phyloP scores from a whole-genome alignment of 2,329 filamentous ascomycete species.

The Aspergillus sp. region DNA sequence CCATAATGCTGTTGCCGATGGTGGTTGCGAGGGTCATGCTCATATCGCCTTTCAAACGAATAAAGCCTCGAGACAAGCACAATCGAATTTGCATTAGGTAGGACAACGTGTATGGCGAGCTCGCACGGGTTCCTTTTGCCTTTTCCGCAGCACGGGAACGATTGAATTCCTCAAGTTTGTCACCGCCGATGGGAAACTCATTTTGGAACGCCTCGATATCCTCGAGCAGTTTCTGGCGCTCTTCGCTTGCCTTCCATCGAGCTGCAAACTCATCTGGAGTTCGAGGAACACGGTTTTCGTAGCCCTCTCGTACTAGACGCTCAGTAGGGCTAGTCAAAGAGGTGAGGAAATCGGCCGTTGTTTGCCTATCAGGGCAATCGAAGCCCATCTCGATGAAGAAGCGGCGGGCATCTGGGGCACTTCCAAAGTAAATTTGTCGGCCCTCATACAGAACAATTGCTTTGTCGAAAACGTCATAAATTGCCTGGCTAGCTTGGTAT shows the following conservation, averaged over 20 bases:
- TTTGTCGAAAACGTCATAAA: conserved; percentile 69
- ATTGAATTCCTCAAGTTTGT: conserved; percentile 41
- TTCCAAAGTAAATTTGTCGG: conserved; percentile 75
- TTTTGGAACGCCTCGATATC: conserved; percentile 47
- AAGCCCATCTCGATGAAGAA: conserved; percentile 74
- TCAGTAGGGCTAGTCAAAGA: conserved; percentile 68
- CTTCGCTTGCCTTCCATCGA: conserved; percentile 57
- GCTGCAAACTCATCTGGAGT: conserved; percentile 70
- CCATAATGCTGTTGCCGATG: conserved; percentile 70
- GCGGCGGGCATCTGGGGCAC: conserved; percentile 59
- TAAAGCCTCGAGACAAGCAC: conserved; percentile 78
- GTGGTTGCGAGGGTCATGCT: conserved; percentile 69
- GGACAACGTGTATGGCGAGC: conserved; percentile 82
- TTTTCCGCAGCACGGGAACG: conserved; percentile 46
- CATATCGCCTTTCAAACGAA: conserved; percentile 74
- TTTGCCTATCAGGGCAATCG: conserved; percentile 68
- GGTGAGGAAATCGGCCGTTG: conserved; percentile 71
- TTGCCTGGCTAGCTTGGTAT: conserved; percentile 53
- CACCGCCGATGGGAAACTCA: conserved; percentile 40
- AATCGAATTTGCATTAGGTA: conserved; percentile 74
- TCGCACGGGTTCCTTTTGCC: conserved; percentile 55
- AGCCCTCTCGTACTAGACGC: conserved; percentile 59
- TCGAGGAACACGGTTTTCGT: conserved; percentile 65
- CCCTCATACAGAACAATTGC: conserved; percentile 73
- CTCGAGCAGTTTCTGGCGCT: conserved; percentile 46